phyloP scores from a whole-genome alignment of 129 eudicot genomes.

The Artemisia tridentata region DNA sequence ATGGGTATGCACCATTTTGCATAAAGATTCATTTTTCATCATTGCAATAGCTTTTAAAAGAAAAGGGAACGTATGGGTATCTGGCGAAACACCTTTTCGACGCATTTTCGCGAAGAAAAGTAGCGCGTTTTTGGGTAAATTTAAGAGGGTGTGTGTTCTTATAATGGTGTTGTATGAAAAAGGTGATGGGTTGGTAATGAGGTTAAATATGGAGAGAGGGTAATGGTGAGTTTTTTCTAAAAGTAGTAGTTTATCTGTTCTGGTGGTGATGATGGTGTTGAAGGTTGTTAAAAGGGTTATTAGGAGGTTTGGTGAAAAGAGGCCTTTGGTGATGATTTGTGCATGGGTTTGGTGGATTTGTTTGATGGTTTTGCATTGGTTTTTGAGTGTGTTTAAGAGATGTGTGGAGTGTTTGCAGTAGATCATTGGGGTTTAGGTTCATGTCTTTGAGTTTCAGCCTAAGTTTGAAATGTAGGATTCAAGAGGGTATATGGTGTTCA shows the following conservation, averaged over 20 bases:
- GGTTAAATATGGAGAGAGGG: constrained; percentile 49
- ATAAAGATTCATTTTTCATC: constrained; percentile 22
- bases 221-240: constrained; percentile 32
- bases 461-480: too few species aligned
- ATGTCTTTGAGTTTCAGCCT: neutral
- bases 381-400: constrained; percentile 30
- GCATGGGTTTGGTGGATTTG: constrained; percentile 56
- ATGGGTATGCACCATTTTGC: constrained; percentile 40
- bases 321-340: constrained; percentile 61
- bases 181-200: constrained; percentile 43
- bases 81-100: constrained; percentile 36
- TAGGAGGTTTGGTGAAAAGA: constrained; percentile 47
- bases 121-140: constrained; percentile 42
- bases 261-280: constrained; percentile 27
- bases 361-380: constrained; percentile 38
- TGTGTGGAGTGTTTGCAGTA: constrained; percentile 46
- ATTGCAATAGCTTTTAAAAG: constrained; percentile 49
- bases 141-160: constrained; percentile 50
- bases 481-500: too few species aligned
- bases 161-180: constrained; percentile 54
- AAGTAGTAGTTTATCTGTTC: too few species aligned
- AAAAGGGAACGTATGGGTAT: constrained; percentile 66
- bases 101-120: constrained; percentile 50
- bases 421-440: constrained; percentile 24
- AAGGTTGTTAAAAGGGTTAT: constrained; percentile 51